phyloP scores from a whole-genome alignment of 2,329 filamentous ascomycete species.

The Fusarium succisae region DNA sequence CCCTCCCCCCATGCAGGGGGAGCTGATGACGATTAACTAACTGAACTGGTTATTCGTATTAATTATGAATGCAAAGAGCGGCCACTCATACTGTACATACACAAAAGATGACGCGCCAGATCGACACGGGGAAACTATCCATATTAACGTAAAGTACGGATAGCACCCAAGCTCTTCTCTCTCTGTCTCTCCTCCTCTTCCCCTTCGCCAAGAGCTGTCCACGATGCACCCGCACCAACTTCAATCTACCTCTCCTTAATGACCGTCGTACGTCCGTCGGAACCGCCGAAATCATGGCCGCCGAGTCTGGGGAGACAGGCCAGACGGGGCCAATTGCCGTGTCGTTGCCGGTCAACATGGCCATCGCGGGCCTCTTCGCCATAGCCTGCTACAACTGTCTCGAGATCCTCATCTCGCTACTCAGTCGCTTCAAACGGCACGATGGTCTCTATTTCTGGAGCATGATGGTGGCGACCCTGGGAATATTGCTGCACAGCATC shows the following conservation, averaged over 20 bases:
- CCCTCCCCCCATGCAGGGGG: not conserved
- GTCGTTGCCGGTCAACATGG: slow-evolving; percentile 28
- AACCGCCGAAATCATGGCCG: slow-evolving; percentile 22
- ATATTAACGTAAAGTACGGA: not conserved
- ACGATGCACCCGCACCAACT: not conserved
- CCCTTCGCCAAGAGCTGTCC: not conserved
- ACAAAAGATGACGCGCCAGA: not conserved
- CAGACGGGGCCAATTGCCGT: slow-evolving; percentile 26
- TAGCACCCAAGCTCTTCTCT: not conserved
- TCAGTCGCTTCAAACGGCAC: slow-evolving; percentile 27
- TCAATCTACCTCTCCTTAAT: not conserved
- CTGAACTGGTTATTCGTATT: not conserved
- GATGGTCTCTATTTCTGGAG: slow-evolving; percentile 33
- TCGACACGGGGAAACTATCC: not conserved
- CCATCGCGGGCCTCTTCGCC: slow-evolving; percentile 30
- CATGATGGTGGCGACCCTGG: slow-evolving; percentile 23
- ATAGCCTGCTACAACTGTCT: slow-evolving; percentile 30
- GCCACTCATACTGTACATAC: not conserved
- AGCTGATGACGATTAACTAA: slow-evolving; percentile 3
- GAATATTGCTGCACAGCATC: slow-evolving; percentile 23
- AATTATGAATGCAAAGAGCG: not conserved
- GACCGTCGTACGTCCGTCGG: slow-evolving; percentile 15
- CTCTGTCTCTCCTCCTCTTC: not conserved
- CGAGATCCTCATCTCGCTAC: slow-evolving; percentile 32
- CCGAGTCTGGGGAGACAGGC: not conserved